Evolutionary conservation across 1,139 yeast genomes (phyloP), one percentile per base, ranked within the genome.

Genomic region (Lodderomyces oxycetoniae): DNA sequence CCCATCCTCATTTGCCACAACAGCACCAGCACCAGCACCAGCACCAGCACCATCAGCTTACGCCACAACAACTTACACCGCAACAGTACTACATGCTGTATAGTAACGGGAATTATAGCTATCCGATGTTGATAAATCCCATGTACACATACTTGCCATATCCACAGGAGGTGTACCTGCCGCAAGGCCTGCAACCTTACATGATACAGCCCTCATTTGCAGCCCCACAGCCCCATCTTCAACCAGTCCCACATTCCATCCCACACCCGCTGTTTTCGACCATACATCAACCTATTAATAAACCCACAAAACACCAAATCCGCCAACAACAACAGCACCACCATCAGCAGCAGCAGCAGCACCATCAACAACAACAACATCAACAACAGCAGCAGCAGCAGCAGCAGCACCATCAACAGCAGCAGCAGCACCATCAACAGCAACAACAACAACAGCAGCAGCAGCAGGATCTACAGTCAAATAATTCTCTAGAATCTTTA

Each of bases 21-120:
- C 52, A 48, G 17, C 53, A 46, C 26, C 44, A 43, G 14, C 49
- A 45, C 35, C 44, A 44, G 27, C 44, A 34, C 10, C 48, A 41
- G 17, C 31, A 28, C 15, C 31, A 28, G 24, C 31, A 28, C 24
- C 31, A 24, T 6, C 26, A 24, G 14, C 26, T 10, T 6, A 7
- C 14, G 14, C 26, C n/a, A 6, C 26, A 10, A 6, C 9, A 10
- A 10, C 26, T 14, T 20, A 26, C 21, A 17, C 56, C 52, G 26
- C 59, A 53, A 31, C 56, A 51, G 45, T 43, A 44, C 42, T 52
- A 50, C 32, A 36, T 44, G 41, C 50, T 38, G 39, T 44, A 42
- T 44, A n/a, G n/a, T n/a, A n/a, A n/a, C n/a, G 43, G 40, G 30
- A 34, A 31, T 30, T 38, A 42, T 34, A 15, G n/a, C 5, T 39